A percentile compares a stretch with the other conserved stretches of the same genome.
These are phyloP conservation scores for Selenicereus undatus DNA, from an alignment of 148 eudicot genomes.

Conservation along the genomic window DNA sequence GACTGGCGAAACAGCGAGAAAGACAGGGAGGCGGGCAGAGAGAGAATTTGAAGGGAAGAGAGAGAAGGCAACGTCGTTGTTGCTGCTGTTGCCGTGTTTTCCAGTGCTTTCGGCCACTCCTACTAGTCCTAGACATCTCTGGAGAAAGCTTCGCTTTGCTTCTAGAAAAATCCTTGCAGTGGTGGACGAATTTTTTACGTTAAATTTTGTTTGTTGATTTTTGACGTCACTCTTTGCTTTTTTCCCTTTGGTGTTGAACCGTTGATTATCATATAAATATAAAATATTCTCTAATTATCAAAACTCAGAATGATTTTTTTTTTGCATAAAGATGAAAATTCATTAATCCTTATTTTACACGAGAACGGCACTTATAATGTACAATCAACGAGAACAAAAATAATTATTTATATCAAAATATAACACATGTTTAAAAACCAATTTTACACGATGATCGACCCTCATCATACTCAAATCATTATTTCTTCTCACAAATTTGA, in stretches of 20 bases:
- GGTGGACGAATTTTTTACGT: background rate
- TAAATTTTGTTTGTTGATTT: too few relatives aligned
- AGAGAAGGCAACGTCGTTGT: conserved; percentile 5
- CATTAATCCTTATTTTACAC: too few relatives aligned
- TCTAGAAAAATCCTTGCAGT: conserved; percentile 18
- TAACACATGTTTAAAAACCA: too few relatives aligned
- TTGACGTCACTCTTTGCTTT: background rate
- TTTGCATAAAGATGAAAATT: too few relatives aligned
- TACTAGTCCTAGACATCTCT: background rate
- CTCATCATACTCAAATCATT: too few relatives aligned
- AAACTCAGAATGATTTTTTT: too few relatives aligned
- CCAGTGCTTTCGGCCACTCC: background rate
- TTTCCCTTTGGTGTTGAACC: background rate
- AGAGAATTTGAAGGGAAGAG: background rate
- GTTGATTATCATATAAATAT: too few relatives aligned
- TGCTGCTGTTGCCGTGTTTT: background rate
- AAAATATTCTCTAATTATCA: background rate
- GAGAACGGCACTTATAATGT: too few relatives aligned
- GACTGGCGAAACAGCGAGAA: conserved; percentile 17
- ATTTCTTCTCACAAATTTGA: too few relatives aligned
- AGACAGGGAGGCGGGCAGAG: background rate
- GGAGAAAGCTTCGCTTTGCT: background rate
- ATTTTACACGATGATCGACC: too few relatives aligned
- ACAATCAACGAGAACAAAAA: too few relatives aligned
- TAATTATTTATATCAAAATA: too few relatives aligned